phyloP scores from a whole-genome alignment of 2,329 filamentous ascomycete species.

The Cercospora janseana region DNA sequence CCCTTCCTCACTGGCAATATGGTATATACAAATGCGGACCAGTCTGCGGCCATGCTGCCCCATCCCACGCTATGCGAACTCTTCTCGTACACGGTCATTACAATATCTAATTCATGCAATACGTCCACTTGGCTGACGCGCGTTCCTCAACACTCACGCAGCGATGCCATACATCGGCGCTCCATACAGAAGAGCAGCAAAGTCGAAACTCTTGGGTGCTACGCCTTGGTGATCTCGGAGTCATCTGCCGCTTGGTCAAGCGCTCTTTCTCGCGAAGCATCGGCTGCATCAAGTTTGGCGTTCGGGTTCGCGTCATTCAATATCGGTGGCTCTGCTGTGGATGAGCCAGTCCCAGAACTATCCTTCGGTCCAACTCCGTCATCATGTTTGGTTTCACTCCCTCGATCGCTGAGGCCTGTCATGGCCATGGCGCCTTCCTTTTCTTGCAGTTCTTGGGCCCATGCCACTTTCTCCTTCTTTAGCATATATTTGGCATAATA shows the following conservation, averaged over 20 bases:
- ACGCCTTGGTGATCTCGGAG: background rate
- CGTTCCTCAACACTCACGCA: background rate
- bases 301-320: background rate
- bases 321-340: background rate
- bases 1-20: too few relatives aligned
- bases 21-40: too few relatives aligned
- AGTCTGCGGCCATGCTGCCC: background rate
- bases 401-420: slow-evolving; percentile 8
- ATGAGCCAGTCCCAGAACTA: background rate
- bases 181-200: background rate
- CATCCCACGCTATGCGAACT: background rate
- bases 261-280: background rate
- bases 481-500: slow-evolving; percentile 45
- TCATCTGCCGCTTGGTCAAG: background rate
- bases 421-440: slow-evolving; percentile 22
- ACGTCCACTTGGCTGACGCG: background rate
- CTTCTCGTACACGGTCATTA: background rate
- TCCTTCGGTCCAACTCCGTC: background rate
- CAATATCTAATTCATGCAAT: background rate
- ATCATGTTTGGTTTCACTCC: slow-evolving; percentile 8
- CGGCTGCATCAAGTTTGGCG: background rate
- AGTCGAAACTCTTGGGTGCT: background rate
- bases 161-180: background rate
- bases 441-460: slow-evolving; percentile 37
- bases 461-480: slow-evolving; percentile 37